Conservation (phyloP, 257 asterid species). For the Przewalskia tangutica region DNA sequence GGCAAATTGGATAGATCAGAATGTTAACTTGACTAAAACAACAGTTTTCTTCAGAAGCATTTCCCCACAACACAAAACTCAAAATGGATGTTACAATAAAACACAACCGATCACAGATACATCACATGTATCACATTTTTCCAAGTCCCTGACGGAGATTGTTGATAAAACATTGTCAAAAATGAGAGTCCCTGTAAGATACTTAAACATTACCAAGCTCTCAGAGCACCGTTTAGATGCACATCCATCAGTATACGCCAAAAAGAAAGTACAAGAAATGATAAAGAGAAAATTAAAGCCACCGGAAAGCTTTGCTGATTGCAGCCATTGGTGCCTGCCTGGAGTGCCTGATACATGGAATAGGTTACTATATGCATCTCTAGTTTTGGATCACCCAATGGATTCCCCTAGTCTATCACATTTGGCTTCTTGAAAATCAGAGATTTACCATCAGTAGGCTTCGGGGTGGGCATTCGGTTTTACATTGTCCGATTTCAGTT, state of each 20-base stretch:
- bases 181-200: conserved; percentile 3
- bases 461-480: too few relatives aligned
- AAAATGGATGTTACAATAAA: conserved; percentile 3
- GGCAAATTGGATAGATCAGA: conserved; percentile 11
- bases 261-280: background rate
- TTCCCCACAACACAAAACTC: conserved; percentile 10
- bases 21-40: conserved; percentile 6
- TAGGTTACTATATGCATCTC: conserved; percentile 12
- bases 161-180: conserved; percentile 3
- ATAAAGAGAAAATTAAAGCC: conserved; percentile 6
- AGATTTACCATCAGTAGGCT: background rate
- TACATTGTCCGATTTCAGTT: too few relatives aligned
- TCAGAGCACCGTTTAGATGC: conserved; percentile 14
- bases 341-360: conserved; percentile 21
- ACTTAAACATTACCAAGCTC: conserved; percentile 12
- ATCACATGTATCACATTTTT: background rate
- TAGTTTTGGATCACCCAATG: conserved; percentile 3
- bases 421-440: background rate
- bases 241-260: conserved; percentile 9
- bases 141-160: background rate
- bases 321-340: conserved; percentile 21
- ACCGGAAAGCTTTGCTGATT: conserved; percentile 1
- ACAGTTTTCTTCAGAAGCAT: conserved; percentile 13
- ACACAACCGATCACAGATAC: conserved; percentile 2
- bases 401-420: background rate